These are phyloP conservation scores for Lepiota brunneoincarnata DNA, from an alignment of 768 basidiomycete genomes.

Conservation along the genomic window DNA sequence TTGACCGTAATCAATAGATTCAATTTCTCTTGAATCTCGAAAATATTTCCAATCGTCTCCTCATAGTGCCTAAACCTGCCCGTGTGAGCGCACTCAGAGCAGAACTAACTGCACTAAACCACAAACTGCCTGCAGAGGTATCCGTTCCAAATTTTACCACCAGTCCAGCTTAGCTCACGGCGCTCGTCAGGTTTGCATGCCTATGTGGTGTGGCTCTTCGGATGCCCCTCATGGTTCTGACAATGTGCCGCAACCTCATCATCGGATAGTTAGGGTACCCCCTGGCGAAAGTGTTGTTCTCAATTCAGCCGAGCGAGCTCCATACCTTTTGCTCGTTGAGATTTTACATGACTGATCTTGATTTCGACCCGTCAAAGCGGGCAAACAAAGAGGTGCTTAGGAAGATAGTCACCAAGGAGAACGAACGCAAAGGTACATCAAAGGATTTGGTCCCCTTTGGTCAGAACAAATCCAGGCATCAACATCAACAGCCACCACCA, in stretches of 20 bases:
- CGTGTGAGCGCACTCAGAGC: conserved; percentile 95
- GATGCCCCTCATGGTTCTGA: conserved; percentile 42
- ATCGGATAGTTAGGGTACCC: conserved; percentile 94
- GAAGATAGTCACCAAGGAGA: conserved; percentile 68
- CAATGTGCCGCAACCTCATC: conserved; percentile 64
- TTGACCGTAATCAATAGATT: conserved; percentile 44
- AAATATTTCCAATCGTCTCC: conserved; percentile 86
- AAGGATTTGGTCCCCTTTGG: conserved; percentile 49
- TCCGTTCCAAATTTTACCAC: conserved; percentile 10
- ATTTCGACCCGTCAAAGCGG: conserved; percentile 85
- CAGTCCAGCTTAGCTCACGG: not conserved
- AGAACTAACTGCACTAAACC: conserved; percentile 92
- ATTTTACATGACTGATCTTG: conserved; percentile 86
- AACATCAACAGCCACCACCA: conserved; percentile 20
- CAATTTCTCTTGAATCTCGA: conserved; percentile 88
- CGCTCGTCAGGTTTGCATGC: conserved; percentile 70
- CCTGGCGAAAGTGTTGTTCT: conserved; percentile 97
- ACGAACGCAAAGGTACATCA: conserved; percentile 55
- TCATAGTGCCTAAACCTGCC: conserved; percentile 91
- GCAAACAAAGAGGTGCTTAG: conserved; percentile 84
- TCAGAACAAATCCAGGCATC: conserved; percentile 19
- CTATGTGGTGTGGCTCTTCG: conserved; percentile 82
- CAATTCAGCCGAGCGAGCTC: conserved; percentile 95
- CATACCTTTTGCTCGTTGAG: conserved; percentile 90
- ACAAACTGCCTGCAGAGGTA: conserved; percentile 95